Conservation (phyloP, 1,139 yeast species). For the Saccharomyces hybrid region DNA sequence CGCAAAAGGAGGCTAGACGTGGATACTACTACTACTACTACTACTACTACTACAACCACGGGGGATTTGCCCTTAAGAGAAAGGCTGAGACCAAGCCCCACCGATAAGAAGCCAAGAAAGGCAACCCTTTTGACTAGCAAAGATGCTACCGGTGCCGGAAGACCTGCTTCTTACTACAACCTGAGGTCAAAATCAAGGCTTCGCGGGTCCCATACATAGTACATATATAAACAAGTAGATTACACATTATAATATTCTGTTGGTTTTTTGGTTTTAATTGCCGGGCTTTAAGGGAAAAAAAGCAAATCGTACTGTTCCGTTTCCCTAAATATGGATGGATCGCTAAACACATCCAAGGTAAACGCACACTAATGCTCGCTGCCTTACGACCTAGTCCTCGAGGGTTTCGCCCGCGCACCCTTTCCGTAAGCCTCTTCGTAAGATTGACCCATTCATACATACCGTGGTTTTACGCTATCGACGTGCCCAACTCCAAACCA, state of each 20-base stretch:
- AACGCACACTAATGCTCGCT: no score
- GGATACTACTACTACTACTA: neutral
- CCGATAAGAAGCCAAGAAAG: slow-evolving; percentile 26
- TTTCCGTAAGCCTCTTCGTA: neutral
- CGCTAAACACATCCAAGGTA: no score
- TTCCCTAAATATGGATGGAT: neutral
- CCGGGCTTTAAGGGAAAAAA: neutral
- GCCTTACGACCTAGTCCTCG: neutral
- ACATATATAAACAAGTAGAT: neutral
- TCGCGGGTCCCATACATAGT: slow-evolving; percentile 18
- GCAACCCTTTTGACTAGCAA: slow-evolving; percentile 16
- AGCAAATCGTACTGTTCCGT: neutral
- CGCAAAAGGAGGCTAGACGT: neutral
- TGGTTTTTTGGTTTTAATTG: neutral
- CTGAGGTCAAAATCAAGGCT: slow-evolving; percentile 29
- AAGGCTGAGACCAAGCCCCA: slow-evolving; percentile 14
- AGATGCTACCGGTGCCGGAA: slow-evolving; percentile 22
- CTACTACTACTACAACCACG: neutral
- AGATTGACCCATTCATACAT: slow-evolving; percentile 10
- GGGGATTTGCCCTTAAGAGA: slow-evolving; percentile 8
- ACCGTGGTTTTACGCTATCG: slow-evolving; percentile 78
- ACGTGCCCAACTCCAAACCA: slow-evolving; percentile 65
- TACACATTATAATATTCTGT: neutral
- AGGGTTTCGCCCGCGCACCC: neutral
- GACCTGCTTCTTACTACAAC: slow-evolving; percentile 28